Evolutionary conservation across 306 rosid species (phyloP), one percentile per base, ranked within the genome.

Genomic region (Vicia faba): DNA sequence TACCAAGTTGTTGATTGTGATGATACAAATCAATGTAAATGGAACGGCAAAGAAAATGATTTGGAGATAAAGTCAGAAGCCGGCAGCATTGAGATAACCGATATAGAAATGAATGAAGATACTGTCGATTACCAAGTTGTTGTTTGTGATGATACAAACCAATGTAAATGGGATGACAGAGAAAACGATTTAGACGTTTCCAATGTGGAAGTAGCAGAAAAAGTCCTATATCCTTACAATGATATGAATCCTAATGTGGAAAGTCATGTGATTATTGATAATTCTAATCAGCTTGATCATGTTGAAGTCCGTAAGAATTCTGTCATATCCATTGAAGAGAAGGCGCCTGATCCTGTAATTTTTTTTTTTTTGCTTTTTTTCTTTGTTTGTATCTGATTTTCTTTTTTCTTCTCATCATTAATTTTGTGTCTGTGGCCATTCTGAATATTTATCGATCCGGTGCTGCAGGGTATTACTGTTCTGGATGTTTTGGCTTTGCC

Each of bases 381-480:
- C 7, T 18, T 50, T 78, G 19, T 81, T 39, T 50, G 11, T 65
- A 40, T 54, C 31, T 38, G 16, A 63, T 67, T 53, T 69, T 29
- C 50, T 50, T 64, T 69, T 48, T 31, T 45, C 33, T 19, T 57
- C 11, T 60, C 4, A 15, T 55, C 73, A 49, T n/a, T 70, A 7
- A 49, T 66, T 57, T 64, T 23, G 33, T 72, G 12, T n/a, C 48
- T 61, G 49, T 61, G 16, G 18, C 49, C 15, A 5, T 5, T 61
- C 35, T 61, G 29, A 38, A 35, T 59, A 23, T 72, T 64, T 68
- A 38, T 76, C 69, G 19, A 57, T 38, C 48, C 18, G 75, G 55
- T 79, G 46, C 50, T 76, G 84, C 88, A 85, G 96, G 79, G 70
- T 20, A 31, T 68, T 61, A 66, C 45, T 35, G 41, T 19, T 61